Base-by-base conservation (phyloP, 2,329 filamentous ascomycete genomes). In the Trichoderma breve region DNA sequence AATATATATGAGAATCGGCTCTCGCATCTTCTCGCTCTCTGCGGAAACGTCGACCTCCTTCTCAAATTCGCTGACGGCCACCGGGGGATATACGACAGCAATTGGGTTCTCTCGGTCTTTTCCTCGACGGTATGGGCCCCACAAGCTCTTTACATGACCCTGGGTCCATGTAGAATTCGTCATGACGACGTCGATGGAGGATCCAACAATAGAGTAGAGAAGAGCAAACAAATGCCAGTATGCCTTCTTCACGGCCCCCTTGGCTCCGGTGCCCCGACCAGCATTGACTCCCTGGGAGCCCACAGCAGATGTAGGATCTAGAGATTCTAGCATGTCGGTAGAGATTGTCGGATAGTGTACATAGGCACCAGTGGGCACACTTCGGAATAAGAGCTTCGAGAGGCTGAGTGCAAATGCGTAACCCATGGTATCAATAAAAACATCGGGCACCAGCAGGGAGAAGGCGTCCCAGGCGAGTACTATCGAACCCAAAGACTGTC, bases 291-390 rank as follows among this genome's bases (percentile, higher is more conserved):
- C 92, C 82, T 89, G 91, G 70, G 80, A 81, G 15, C 90, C 92
- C 62, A 85, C 87, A 39, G 82, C 74, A 2, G 86, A 87, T 9
- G 80, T 81, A 9, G 92, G 89, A 75, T 94, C 89, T 5, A 98
- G 89, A 21, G 93, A 95, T 26, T 90, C 88, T 4, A 99, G 89
- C 96, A 99, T 99, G 78, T 99, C 96, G 65, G 94, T 99, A 3
- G 95, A 98, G 69, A 99, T 99, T 71, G 95, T 98, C 1, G 96
- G 96, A 80, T 98, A 99, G 83, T 99, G 96, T 1, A 98, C 95
- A 79, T 99, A 99, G 67, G 96, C 95, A 60, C 89, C 94, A 0
- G 94, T 98, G 0, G 95, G 93, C 1, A 98, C 88, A 43, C 84
- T 81, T 0, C 88, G 92, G 79, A 98, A 98, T 28, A 98, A 85